Conservation (phyloP, 768 basidiomycete species). For the Tricholoma flavovirens region DNA sequence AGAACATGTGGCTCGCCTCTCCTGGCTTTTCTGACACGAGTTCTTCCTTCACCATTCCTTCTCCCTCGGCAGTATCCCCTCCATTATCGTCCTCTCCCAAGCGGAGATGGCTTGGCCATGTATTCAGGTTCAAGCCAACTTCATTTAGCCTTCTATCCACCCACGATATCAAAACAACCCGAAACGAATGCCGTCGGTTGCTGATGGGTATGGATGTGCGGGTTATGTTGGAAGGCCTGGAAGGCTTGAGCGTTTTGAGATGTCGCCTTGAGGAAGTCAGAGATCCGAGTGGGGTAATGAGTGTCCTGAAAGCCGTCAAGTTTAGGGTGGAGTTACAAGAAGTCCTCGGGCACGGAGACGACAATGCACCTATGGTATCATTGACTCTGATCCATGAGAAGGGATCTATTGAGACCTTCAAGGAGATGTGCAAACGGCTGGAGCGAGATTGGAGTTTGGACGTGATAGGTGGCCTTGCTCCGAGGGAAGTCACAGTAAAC, state of each 20-base stretch:
- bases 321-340: slow-evolving; percentile 80
- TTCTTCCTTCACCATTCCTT: slow-evolving; percentile 29
- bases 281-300: slow-evolving; percentile 48
- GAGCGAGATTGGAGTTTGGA: slow-evolving; percentile 69
- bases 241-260: slow-evolving; percentile 62
- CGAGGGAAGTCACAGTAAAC: not conserved
- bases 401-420: slow-evolving; percentile 81
- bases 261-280: slow-evolving; percentile 69
- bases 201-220: slow-evolving; percentile 67
- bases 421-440: slow-evolving; percentile 62
- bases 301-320: slow-evolving; percentile 60
- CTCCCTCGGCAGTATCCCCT: slow-evolving; percentile 32
- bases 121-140: slow-evolving; percentile 81
- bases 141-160: slow-evolving; percentile 52
- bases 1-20: slow-evolving; percentile 21
- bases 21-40: slow-evolving; percentile 43
- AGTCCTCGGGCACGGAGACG: slow-evolving; percentile 35
- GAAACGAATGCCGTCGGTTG: slow-evolving; percentile 67
- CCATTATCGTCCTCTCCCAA: slow-evolving; percentile 38
- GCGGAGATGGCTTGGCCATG: slow-evolving; percentile 79
- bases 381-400: slow-evolving; percentile 77
- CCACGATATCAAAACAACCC: slow-evolving; percentile 55
- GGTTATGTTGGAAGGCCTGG: slow-evolving; percentile 59
- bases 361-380: slow-evolving; percentile 38
- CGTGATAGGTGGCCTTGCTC: not conserved